Evolutionary conservation across 306 rosid genomes (phyloP).

Genomic region (Senna tora): DNA sequence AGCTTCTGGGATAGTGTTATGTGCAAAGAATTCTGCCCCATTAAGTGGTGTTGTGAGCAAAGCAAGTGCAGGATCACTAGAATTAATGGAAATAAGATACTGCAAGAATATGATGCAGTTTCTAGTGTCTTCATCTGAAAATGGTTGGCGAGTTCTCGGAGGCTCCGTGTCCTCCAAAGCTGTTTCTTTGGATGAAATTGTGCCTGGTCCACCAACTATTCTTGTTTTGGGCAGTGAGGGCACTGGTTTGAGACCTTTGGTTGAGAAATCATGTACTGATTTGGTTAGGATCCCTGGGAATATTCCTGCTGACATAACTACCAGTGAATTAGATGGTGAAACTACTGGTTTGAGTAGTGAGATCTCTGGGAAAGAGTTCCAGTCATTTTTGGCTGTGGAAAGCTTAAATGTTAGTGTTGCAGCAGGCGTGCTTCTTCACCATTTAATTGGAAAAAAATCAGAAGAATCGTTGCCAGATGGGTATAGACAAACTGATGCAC

Average conservation of each 20-base stretch:
- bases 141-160: constrained; percentile 90
- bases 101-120: constrained; percentile 98
- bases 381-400: constrained; percentile 88
- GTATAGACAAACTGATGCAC: constrained; percentile 33
- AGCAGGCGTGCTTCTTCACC: constrained; percentile 96
- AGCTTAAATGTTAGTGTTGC: constrained; percentile 97
- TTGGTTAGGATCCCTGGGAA: constrained; percentile 74
- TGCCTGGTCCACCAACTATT: constrained; percentile 74
- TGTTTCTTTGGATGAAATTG: constrained; percentile 63
- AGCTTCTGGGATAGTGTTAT: constrained; percentile 83
- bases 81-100: constrained; percentile 84
- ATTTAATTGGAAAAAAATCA: constrained; percentile 62
- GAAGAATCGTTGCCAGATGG: constrained; percentile 33
- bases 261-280: constrained; percentile 90
- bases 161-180: constrained; percentile 84
- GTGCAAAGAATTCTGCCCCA: constrained; percentile 95
- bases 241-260: constrained; percentile 92
- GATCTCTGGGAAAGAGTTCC: constrained; percentile 62
- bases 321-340: constrained; percentile 53
- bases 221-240: constrained; percentile 96
- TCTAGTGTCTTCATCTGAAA: constrained; percentile 82
- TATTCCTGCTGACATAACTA: constrained; percentile 51
- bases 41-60: constrained; percentile 93
- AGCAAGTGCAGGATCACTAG: constrained; percentile 96
- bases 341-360: constrained; percentile 37